Evolutionary conservation across 2,329 filamentous ascomycete species (phyloP).

Genomic region (Fusarium sp.): DNA sequence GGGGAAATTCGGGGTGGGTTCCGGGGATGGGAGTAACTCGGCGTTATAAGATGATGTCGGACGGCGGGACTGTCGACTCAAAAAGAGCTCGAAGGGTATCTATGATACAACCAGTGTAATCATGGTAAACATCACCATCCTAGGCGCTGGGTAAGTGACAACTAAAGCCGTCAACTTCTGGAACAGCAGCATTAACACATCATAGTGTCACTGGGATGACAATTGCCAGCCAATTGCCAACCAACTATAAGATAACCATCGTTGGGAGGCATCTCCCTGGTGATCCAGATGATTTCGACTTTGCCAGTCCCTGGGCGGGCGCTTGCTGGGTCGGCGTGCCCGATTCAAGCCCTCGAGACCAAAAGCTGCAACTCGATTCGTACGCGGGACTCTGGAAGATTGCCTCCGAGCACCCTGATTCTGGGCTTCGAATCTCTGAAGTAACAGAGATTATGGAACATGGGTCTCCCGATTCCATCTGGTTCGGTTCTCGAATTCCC

Average conservation of each 20-base stretch:
- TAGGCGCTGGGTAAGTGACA: background rate
- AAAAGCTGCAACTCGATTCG: background rate
- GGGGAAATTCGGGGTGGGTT: background rate
- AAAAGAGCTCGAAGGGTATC: background rate
- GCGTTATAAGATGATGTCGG: background rate
- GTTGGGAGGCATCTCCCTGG: conserved; percentile 1
- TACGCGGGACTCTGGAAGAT: conserved; percentile 14
- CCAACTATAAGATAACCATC: conserved; percentile 1
- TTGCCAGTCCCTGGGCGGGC: conserved; percentile 7
- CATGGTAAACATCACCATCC: background rate
- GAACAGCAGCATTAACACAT: background rate
- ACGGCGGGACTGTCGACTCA: background rate
- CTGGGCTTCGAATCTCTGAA: conserved; percentile 10
- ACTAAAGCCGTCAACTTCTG: background rate
- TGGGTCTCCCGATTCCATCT: background rate
- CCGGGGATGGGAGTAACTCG: too few relatives aligned
- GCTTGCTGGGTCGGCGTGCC: conserved; percentile 9
- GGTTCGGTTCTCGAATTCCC: background rate
- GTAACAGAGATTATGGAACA: conserved; percentile 17
- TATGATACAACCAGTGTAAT: background rate
- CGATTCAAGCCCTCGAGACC: background rate
- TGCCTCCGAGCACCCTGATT: conserved; percentile 8
- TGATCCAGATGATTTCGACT: conserved; percentile 3
- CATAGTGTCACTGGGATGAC: background rate
- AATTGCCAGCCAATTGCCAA: conserved; percentile 5